Base-by-base conservation (phyloP, 2,329 filamentous ascomycete genomes). In the Xenosphaeropsis pyriputrescens region DNA sequence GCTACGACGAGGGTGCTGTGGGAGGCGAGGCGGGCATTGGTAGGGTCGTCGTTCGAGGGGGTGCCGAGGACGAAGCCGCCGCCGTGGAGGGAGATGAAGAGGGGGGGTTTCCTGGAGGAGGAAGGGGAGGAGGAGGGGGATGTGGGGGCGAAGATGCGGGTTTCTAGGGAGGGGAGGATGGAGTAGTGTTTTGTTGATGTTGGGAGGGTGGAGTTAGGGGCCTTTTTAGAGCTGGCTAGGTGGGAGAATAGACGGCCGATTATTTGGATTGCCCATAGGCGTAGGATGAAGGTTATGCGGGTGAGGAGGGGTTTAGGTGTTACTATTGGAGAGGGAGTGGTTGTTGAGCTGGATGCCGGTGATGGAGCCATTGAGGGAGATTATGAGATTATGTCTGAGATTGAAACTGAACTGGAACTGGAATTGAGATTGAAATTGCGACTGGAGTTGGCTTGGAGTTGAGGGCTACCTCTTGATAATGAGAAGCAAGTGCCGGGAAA, bases 71-170 rank as follows among this genome's bases (percentile, higher is more conserved):
- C 57, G 48, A 68, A 71, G 26, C 65, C 67, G 37, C 68, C 67
- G 39, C 68, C 68, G 45, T 73, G 69, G 44, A 71, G 60, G 39
- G 63, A 59, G 31, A 72, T 52, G 36, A 69, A 57, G 2, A 64
- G 54, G 0, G 67, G 65, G 7, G 62, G 51, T 1, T 43, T 29
- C 13, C 6, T 22, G 3, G 46, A 45, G 0, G 47, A 47, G 4
- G 48, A 45, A 18, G 57, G 50, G 45, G 58, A 32, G 41, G 43
- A 1, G 46, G 48, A 45, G 19, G 57, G 50, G 45, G 58, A 32
- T 40, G 43, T 0, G 46, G 63, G 63, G 34, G 59, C 56, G 53
- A 65, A 68, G 41, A 67, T 50, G 4, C 55, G 51, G 16, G 49
- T 47, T 15, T 46, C 37, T 44, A 8, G 46, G 45, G 36, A n/a